A percentile compares a stretch with the other conserved stretches of the same genome.
Evolutionary conservation across 495 filamentous ascomycete species (phyloP).

Genomic region (Talaromyces borbonicus): DNA sequence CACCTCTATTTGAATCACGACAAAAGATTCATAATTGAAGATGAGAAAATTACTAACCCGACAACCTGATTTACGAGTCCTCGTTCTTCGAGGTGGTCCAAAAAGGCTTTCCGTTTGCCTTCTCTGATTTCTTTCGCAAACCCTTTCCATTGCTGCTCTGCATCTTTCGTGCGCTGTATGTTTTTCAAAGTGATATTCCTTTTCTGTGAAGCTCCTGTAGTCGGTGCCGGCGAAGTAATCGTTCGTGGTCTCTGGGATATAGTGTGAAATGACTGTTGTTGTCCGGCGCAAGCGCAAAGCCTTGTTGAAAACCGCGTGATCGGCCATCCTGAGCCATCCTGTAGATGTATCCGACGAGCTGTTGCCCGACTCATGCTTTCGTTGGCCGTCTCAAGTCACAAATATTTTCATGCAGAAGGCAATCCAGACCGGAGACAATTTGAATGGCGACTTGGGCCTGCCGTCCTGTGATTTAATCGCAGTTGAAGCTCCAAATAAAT

Average conservation of each 20-base stretch:
- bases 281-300: slow-evolving; percentile 1
- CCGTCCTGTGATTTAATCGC: no score
- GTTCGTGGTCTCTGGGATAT: neutral
- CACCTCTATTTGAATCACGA: no score
- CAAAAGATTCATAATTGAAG: neutral
- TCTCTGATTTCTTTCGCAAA: slow-evolving; percentile 46
- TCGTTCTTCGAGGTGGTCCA: slow-evolving; percentile 64
- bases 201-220: slow-evolving; percentile 18
- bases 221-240: neutral
- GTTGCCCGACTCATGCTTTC: neutral
- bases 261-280: slow-evolving; percentile 1
- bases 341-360: neutral
- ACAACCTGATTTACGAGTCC: slow-evolving; percentile 72
- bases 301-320: neutral
- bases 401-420: neutral
- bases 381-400: neutral
- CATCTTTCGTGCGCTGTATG: slow-evolving; percentile 41
- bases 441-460: neutral
- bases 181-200: slow-evolving; percentile 41
- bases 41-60: slow-evolving; percentile 45
- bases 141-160: slow-evolving; percentile 45
- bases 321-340: neutral
- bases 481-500: no score
- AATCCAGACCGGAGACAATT: neutral
- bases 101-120: slow-evolving; percentile 54